These are phyloP conservation scores for Sanguinoderma infundibulare DNA, from an alignment of 1,284 basidiomycete species.

Conservation along the genomic window DNA sequence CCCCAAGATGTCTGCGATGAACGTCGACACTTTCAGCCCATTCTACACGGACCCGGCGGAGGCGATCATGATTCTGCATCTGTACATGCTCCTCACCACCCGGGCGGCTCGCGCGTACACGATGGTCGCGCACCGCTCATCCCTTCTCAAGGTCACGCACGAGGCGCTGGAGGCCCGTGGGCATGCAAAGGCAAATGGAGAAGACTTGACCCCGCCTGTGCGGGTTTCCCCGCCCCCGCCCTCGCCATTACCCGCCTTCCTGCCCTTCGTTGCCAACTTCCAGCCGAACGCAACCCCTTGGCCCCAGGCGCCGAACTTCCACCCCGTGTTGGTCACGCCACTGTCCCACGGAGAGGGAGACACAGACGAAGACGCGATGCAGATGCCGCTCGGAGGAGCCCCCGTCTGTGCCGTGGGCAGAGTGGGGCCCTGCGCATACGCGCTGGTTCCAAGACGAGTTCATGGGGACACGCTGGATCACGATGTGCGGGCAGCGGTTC, in stretches of 20 bases:
- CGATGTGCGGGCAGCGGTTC: slow-evolving; percentile 50
- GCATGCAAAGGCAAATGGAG: neutral
- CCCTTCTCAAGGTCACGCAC: slow-evolving; percentile 32
- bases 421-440: slow-evolving; percentile 47
- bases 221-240: neutral
- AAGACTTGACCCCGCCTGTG: too few relatives aligned
- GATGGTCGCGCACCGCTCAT: slow-evolving; percentile 45
- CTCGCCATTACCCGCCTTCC: neutral
- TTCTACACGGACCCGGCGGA: slow-evolving; percentile 41
- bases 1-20: slow-evolving; percentile 6
- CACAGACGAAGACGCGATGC: neutral
- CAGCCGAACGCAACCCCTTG: neutral
- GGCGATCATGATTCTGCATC: slow-evolving; percentile 46
- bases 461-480: slow-evolving; percentile 51
- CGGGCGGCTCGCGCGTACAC: slow-evolving; percentile 33
- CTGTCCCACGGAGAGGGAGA: neutral
- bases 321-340: neutral
- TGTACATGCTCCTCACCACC: slow-evolving; percentile 27
- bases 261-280: neutral
- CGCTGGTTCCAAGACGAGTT: slow-evolving; percentile 46
- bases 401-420: slow-evolving; percentile 38
- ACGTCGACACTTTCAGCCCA: slow-evolving; percentile 10
- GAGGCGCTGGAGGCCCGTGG: neutral
- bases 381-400: slow-evolving; percentile 47
- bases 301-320: neutral